A percentile compares a stretch with the other conserved stretches of the same genome.
phyloP scores from a whole-genome alignment of 225 moss, liverwort and hornwort genomes.

The Physcomitrellopsis africana region DNA sequence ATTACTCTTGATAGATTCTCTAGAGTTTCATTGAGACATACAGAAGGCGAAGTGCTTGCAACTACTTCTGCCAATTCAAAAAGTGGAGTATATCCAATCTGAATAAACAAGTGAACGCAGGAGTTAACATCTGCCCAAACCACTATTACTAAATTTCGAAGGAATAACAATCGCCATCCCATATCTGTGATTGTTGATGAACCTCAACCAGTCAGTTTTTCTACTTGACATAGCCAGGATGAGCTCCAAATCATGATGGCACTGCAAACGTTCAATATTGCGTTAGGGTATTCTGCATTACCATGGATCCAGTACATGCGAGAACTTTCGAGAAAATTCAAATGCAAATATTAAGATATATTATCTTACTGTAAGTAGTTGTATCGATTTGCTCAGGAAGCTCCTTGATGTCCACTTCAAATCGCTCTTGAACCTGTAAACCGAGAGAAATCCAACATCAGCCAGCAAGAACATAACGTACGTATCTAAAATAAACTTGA shows the following conservation, averaged over 20 bases:
- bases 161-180: slow-evolving; percentile 24
- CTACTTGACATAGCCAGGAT: slow-evolving; percentile 11
- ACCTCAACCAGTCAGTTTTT: slow-evolving; percentile 21
- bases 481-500: too few species aligned
- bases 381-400: slow-evolving; percentile 69
- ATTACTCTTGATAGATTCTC: slow-evolving; percentile 39
- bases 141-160: slow-evolving; percentile 33
- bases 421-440: slow-evolving; percentile 63
- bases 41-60: slow-evolving; percentile 41
- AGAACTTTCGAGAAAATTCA: too few species aligned
- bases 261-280: slow-evolving; percentile 23
- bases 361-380: slow-evolving; percentile 59
- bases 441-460: neutral
- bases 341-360: neutral
- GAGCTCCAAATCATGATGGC: slow-evolving; percentile 47
- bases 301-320: too few species aligned
- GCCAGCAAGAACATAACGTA: neutral
- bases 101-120: slow-evolving; percentile 30
- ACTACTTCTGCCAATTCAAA: slow-evolving; percentile 41
- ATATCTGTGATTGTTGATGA: slow-evolving; percentile 27
- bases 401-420: slow-evolving; percentile 68
- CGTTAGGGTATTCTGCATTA: too few species aligned
- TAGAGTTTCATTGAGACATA: slow-evolving; percentile 34
- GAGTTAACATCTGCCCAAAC: slow-evolving; percentile 37
- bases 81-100: slow-evolving; percentile 34